phyloP scores from a whole-genome alignment of 1,284 basidiomycete species.

The Melampsora larici-populina region DNA sequence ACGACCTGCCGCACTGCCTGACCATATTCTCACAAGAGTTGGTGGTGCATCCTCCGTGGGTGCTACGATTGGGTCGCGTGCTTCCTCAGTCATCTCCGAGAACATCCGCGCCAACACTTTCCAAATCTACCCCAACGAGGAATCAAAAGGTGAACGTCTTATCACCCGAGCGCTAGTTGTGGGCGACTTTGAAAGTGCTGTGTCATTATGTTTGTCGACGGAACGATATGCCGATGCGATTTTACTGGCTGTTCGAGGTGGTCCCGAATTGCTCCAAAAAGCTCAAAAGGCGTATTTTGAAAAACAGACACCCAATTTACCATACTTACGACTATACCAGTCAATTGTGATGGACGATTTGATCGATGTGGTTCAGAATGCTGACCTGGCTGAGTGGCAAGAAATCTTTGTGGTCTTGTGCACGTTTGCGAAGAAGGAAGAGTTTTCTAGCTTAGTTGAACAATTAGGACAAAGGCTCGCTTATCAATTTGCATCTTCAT shows the following conservation, averaged over 20 bases:
- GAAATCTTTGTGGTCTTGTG: slow-evolving; percentile 96
- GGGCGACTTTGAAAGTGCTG: slow-evolving; percentile 89
- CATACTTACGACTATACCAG: slow-evolving; percentile 92
- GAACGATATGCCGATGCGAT: slow-evolving; percentile 93
- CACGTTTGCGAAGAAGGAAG: slow-evolving; percentile 81
- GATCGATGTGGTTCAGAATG: slow-evolving; percentile 89
- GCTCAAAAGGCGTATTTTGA: slow-evolving; percentile 95
- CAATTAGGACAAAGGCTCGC: slow-evolving; percentile 88
- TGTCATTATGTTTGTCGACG: slow-evolving; percentile 81
- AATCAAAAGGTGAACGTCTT: slow-evolving; percentile 80
- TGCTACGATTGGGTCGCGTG: slow-evolving; percentile 56
- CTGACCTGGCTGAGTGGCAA: slow-evolving; percentile 89
- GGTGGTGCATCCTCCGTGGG: slow-evolving; percentile 54
- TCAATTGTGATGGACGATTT: slow-evolving; percentile 91
- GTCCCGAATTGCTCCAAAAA: slow-evolving; percentile 77
- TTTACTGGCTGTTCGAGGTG: slow-evolving; percentile 85
- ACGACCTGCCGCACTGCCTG: slow-evolving; percentile 25
- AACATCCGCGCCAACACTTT: slow-evolving; percentile 71
- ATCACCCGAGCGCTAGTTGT: slow-evolving; percentile 90
- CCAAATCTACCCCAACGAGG: slow-evolving; percentile 81
- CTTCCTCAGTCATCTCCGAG: slow-evolving; percentile 76
- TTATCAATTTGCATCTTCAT: slow-evolving; percentile 64
- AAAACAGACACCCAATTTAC: slow-evolving; percentile 68
- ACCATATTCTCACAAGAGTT: slow-evolving; percentile 38
- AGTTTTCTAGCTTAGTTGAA: slow-evolving; percentile 81